A percentile compares a stretch with the other conserved stretches of the same genome.
Evolutionary conservation across 768 basidiomycete genomes (phyloP).

Genomic region (Plicaturopsis crispa): DNA sequence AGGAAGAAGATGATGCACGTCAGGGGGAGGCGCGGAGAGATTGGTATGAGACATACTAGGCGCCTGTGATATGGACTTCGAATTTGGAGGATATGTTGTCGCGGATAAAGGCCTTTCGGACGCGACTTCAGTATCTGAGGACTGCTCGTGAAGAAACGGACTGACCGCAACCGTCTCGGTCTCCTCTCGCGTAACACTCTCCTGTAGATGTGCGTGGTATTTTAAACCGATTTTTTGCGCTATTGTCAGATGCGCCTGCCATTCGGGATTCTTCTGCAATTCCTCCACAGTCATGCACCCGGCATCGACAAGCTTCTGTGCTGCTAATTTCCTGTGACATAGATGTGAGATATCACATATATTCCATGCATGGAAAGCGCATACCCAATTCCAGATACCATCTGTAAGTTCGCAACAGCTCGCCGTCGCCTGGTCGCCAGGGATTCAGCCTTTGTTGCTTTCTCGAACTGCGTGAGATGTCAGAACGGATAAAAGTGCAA

Average conservation of each 20-base stretch:
- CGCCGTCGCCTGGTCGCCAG: constrained; percentile 19
- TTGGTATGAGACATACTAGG: constrained; percentile 38
- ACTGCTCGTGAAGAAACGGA: constrained; percentile 1
- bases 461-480: too few species aligned
- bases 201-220: constrained; percentile 32
- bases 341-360: constrained; percentile 1
- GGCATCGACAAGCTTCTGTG: constrained; percentile 37
- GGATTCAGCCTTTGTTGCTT: too few species aligned
- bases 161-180: constrained; percentile 40
- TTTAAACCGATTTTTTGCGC: constrained; percentile 29
- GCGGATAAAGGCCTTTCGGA: constrained; percentile 38
- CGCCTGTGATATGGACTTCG: constrained; percentile 43
- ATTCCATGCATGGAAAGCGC: constrained; percentile 4
- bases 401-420: constrained; percentile 24
- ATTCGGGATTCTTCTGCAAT: constrained; percentile 25
- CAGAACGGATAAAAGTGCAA: too few species aligned
- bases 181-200: constrained; percentile 28
- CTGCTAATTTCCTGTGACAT: constrained; percentile 16
- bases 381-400: constrained; percentile 43
- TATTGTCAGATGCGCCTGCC: constrained; percentile 27
- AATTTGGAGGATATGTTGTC: constrained; percentile 38
- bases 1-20: not conserved
- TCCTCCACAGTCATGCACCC: constrained; percentile 41
- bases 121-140: not conserved
- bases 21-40: not conserved